Conservation (phyloP, 2,329 filamentous ascomycete species). For the Mollisia scopiformis region DNA sequence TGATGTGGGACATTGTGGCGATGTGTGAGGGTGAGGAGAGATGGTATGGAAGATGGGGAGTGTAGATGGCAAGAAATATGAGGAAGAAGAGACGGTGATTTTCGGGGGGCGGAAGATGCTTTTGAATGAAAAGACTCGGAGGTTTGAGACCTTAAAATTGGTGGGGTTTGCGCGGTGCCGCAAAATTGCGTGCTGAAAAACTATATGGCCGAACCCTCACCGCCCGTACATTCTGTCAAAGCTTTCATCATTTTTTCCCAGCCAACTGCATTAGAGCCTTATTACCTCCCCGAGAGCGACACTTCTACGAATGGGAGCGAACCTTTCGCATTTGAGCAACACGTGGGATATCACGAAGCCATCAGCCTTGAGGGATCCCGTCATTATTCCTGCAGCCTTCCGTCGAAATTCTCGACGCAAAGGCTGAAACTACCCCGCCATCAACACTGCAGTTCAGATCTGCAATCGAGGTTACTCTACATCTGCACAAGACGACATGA, state of each 20-base stretch:
- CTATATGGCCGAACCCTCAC: neutral
- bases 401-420: slow-evolving; percentile 5
- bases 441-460: slow-evolving; percentile 2
- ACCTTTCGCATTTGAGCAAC: neutral
- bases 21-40: slow-evolving; percentile 67
- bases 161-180: slow-evolving; percentile 1
- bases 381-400: slow-evolving; percentile 2
- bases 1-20: slow-evolving; percentile 59
- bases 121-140: slow-evolving; percentile 5
- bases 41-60: slow-evolving; percentile 50
- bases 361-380: slow-evolving; percentile 3
- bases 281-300: too few relatives aligned
- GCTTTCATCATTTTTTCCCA: too few relatives aligned
- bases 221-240: neutral
- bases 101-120: too few relatives aligned
- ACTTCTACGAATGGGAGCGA: too few relatives aligned
- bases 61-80: slow-evolving; percentile 40
- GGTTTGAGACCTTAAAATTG: slow-evolving; percentile 4
- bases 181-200: neutral
- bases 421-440: slow-evolving; percentile 14
- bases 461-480: neutral
- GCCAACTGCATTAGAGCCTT: too few relatives aligned
- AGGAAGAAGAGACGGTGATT: neutral
- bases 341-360: neutral
- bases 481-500: slow-evolving; percentile 57